Evolutionary conservation across 1,284 basidiomycete species (phyloP).

Genomic region (Sanghuangporus sanghuang): DNA sequence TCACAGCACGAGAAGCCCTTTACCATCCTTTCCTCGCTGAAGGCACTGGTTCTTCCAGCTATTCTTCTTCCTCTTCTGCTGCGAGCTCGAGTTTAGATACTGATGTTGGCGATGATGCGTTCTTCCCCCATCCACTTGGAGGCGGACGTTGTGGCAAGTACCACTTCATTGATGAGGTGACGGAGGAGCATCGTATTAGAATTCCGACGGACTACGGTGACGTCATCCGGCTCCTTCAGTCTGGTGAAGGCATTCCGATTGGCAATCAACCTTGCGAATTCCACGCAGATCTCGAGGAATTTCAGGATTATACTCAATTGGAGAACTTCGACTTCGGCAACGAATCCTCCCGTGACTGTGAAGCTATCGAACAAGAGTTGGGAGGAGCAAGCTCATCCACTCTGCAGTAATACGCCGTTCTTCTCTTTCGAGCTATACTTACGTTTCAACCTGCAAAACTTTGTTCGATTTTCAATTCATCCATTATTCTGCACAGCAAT

Average conservation of each 20-base stretch:
- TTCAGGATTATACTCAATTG: not conserved
- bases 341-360: not conserved
- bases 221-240: conserved; percentile 38
- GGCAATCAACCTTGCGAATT: conserved; percentile 66
- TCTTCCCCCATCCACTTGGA: conserved; percentile 62
- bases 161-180: conserved; percentile 54
- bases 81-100: conserved; percentile 23
- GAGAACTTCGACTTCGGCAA: not conserved
- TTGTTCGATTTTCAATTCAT: not conserved
- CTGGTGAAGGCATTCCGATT: conserved; percentile 70
- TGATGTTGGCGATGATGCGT: conserved; percentile 51
- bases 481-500: not conserved
- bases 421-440: not conserved
- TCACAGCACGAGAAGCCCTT: conserved; percentile 72
- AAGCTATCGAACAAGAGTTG: not conserved
- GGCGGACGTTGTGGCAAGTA: conserved; percentile 54
- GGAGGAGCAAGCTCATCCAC: not conserved
- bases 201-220: conserved; percentile 29
- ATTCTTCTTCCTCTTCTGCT: conserved; percentile 1
- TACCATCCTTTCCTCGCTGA: conserved; percentile 68
- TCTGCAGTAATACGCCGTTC: not conserved
- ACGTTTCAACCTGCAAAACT: not conserved
- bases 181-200: conserved; percentile 47
- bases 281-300: conserved; percentile 31
- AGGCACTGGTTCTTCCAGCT: not conserved